phyloP scores from a whole-genome alignment of 352 stramenopile genomes.

The Globisporangium apiculatum region DNA sequence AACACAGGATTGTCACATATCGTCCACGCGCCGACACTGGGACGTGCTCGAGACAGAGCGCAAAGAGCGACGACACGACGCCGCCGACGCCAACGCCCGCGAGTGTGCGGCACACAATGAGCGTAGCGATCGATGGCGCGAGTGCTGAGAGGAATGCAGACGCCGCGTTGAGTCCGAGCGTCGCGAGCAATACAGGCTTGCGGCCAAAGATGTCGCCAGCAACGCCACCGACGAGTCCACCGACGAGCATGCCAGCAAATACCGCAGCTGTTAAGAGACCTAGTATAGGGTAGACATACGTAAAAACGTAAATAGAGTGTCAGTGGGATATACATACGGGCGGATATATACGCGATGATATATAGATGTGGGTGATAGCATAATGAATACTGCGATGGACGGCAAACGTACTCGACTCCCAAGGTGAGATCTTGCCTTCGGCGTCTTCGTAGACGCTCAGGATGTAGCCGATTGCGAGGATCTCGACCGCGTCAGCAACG shows the following conservation, averaged over 20 bases:
- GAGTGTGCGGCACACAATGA: constrained; percentile 69
- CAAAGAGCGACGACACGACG: constrained; percentile 81
- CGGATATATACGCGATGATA: too few relatives aligned
- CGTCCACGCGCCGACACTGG: constrained; percentile 55
- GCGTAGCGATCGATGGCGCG: constrained; percentile 57
- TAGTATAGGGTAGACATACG: constrained; percentile 10
- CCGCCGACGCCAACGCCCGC: constrained; percentile 75
- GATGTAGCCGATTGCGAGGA: constrained; percentile 88
- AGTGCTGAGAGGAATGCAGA: constrained; percentile 73
- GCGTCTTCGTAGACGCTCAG: constrained; percentile 67
- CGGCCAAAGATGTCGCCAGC: constrained; percentile 78
- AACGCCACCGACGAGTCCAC: constrained; percentile 68
- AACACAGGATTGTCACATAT: constrained; percentile 85
- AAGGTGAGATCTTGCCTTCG: constrained; percentile 57
- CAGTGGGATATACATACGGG: not conserved
- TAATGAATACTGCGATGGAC: not conserved
- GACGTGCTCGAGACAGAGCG: constrained; percentile 82
- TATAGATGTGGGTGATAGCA: too few relatives aligned
- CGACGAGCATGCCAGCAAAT: constrained; percentile 85
- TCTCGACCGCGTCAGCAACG: constrained; percentile 86
- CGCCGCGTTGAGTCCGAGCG: constrained; percentile 73
- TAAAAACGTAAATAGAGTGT: constrained; percentile 3
- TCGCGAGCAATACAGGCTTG: constrained; percentile 66
- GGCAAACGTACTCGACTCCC: constrained; percentile 54
- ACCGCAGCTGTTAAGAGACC: constrained; percentile 83